Conservation (phyloP, 169 alveolate species). For the Cryptosporidium ubiquitum region DNA sequence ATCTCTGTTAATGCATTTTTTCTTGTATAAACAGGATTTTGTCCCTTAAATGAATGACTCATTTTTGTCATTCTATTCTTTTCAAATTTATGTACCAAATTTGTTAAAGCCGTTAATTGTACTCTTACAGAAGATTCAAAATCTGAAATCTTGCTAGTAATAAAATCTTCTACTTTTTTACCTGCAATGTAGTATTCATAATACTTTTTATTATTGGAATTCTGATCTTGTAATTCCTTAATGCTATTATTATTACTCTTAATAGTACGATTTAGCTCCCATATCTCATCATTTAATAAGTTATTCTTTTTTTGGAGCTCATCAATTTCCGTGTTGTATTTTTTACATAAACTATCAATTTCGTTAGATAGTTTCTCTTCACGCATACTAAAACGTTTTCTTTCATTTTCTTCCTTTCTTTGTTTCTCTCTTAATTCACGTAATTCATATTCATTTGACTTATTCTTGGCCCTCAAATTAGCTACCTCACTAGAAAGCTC, state of each 20-base stretch:
- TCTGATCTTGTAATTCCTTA: slow-evolving; percentile 57
- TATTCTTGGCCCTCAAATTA: slow-evolving; percentile 30
- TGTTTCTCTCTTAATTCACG: slow-evolving; percentile 40
- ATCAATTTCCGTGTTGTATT: slow-evolving; percentile 32
- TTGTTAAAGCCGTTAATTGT: slow-evolving; percentile 29
- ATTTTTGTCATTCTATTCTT: neutral
- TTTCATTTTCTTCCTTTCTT: slow-evolving; percentile 72
- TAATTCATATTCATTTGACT: slow-evolving; percentile 42
- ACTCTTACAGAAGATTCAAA: slow-evolving; percentile 21
- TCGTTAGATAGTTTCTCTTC: slow-evolving; percentile 65
- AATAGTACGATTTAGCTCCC: slow-evolving; percentile 45
- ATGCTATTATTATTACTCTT: slow-evolving; percentile 24
- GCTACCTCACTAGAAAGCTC: slow-evolving; percentile 31
- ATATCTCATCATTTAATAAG: slow-evolving; percentile 52
- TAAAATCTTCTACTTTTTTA: slow-evolving; percentile 43
- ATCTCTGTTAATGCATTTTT: neutral
- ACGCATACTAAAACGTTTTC: slow-evolving; percentile 38
- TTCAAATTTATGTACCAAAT: slow-evolving; percentile 21
- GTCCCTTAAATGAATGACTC: neutral
- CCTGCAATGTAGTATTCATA: slow-evolving; percentile 29
- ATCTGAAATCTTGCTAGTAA: slow-evolving; percentile 28
- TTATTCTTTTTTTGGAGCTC: slow-evolving; percentile 45
- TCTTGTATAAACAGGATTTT: neutral
- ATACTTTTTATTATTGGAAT: slow-evolving; percentile 25
- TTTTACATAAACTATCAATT: slow-evolving; percentile 55